Percentiles rank a stretch among this genome's conserved stretches.
Evolutionary conservation across 148 eudicot species (phyloP).

Genomic region (Chenopodium quinoa): DNA sequence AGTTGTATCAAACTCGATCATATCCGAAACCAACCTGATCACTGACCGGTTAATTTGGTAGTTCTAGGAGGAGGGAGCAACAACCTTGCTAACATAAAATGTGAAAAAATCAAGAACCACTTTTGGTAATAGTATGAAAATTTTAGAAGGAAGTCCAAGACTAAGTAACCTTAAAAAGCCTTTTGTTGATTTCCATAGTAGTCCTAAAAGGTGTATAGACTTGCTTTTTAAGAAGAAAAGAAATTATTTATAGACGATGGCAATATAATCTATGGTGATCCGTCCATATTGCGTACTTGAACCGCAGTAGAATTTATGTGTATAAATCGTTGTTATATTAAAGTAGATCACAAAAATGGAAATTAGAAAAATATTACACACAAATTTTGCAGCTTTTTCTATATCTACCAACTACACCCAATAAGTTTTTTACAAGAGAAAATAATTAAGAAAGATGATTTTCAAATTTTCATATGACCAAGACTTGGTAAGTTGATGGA

Average conservation of each 20-base stretch:
- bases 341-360: slow-evolving; percentile 1
- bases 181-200: not conserved
- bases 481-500: not conserved
- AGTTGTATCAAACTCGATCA: too few relatives aligned
- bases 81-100: too few relatives aligned
- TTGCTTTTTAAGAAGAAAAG: not conserved
- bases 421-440: not conserved
- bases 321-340: not conserved
- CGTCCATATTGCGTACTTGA: slow-evolving; percentile 10
- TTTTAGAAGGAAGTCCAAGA: not conserved
- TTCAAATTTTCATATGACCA: not conserved
- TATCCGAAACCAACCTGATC: too few relatives aligned
- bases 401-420: not conserved
- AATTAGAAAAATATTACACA: not conserved
- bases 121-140: not conserved
- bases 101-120: not conserved
- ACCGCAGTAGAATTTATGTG: not conserved
- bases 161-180: not conserved
- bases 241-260: not conserved
- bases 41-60: too few relatives aligned
- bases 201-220: not conserved
- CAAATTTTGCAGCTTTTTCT: not conserved
- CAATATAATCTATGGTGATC: not conserved
- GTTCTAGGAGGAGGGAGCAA: too few relatives aligned
- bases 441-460: not conserved